Percentiles rank a stretch among this genome's conserved stretches.
Conservation (phyloP, 371 early-diverging fungal species). For the Mucor circinelloides region DNA sequence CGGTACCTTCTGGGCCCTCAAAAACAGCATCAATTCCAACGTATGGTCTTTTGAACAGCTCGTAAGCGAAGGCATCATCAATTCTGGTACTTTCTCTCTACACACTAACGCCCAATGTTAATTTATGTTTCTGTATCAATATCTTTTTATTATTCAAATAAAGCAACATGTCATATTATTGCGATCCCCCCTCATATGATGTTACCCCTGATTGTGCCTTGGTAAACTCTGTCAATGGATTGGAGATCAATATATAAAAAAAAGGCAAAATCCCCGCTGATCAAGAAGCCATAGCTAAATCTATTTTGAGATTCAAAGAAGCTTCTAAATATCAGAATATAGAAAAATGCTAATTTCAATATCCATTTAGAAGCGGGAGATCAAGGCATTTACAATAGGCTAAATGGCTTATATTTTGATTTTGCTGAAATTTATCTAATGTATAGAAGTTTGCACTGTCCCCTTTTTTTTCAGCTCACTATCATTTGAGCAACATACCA, state of each 20-base stretch:
- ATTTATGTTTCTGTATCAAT: neutral
- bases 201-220: neutral
- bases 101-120: conserved; percentile 23
- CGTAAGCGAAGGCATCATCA: conserved; percentile 24
- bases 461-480: too few relatives aligned
- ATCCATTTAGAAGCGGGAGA: neutral
- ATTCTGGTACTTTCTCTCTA: conserved; percentile 15
- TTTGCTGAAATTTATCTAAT: too few relatives aligned
- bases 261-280: neutral
- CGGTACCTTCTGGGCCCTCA: conserved; percentile 32
- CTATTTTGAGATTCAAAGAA: neutral
- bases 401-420: too few relatives aligned
- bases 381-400: too few relatives aligned
- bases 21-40: conserved; percentile 33
- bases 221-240: neutral
- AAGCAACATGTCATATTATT: neutral
- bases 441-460: too few relatives aligned
- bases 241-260: neutral
- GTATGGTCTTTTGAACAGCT: conserved; percentile 37
- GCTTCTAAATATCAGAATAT: neutral
- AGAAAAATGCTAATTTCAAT: neutral
- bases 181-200: neutral
- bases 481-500: too few relatives aligned
- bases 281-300: neutral
- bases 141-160: neutral